phyloP scores from a whole-genome alignment of 179 eudicot genomes.

The Beta macrorhiza region DNA sequence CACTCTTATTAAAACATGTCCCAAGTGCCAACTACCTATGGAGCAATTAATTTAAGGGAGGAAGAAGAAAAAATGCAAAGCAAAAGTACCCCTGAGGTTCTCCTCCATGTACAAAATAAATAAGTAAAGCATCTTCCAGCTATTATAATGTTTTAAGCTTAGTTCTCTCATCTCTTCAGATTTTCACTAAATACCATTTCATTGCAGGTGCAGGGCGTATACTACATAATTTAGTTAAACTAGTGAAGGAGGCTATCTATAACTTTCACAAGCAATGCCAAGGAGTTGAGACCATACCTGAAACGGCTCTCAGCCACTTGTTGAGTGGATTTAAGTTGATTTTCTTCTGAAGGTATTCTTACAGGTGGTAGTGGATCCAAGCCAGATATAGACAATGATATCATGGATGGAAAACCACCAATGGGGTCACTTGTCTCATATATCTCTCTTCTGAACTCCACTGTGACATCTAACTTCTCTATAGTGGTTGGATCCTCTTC shows the following conservation, averaged over 20 bases:
- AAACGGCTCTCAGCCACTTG: conserved; percentile 57
- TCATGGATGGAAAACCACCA: conserved; percentile 52
- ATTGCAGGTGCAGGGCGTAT: background rate
- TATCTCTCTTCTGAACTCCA: conserved; percentile 48
- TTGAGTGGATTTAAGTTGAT: conserved; percentile 42
- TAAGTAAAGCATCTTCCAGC: background rate
- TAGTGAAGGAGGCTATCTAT: background rate
- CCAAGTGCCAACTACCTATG: no score
- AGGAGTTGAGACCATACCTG: conserved; percentile 47
- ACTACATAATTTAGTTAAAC: background rate
- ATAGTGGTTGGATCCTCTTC: conserved; percentile 38
- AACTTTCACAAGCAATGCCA: background rate
- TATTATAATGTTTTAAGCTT: background rate
- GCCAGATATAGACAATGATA: conserved; percentile 54
- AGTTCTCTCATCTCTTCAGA: background rate
- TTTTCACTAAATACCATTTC: background rate
- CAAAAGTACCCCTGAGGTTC: background rate
- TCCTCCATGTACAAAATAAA: background rate
- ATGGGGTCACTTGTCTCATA: conserved; percentile 28
- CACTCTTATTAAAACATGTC: no score
- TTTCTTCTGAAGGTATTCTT: conserved; percentile 31
- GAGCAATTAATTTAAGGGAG: background rate
- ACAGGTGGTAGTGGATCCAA: conserved; percentile 36
- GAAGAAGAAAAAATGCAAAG: background rate
- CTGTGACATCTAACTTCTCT: conserved; percentile 61